Percentiles rank a stretch among this genome's conserved stretches.
phyloP scores from a whole-genome alignment of 1,139 yeast species.

The Zygoascus sp. region DNA sequence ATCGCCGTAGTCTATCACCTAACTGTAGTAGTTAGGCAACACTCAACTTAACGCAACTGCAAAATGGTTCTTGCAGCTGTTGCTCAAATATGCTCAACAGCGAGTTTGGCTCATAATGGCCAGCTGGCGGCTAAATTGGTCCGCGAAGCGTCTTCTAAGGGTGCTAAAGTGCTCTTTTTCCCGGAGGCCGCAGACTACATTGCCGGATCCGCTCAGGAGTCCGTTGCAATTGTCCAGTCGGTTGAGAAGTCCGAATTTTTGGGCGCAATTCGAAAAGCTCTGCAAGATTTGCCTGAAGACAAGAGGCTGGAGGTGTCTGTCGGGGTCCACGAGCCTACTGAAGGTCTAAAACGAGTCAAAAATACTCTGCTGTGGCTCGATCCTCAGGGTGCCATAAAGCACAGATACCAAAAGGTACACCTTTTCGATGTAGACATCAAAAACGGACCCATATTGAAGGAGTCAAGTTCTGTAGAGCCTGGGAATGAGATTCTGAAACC shows the following conservation, averaged over 20 bases:
- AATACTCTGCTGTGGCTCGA: slow-evolving; percentile 72
- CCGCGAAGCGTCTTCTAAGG: slow-evolving; percentile 52
- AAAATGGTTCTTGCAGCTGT: slow-evolving; percentile 65
- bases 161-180: slow-evolving; percentile 66
- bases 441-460: slow-evolving; percentile 53
- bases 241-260: slow-evolving; percentile 49
- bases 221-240: slow-evolving; percentile 52
- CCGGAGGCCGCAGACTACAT: slow-evolving; percentile 95
- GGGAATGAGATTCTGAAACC: slow-evolving; percentile 58
- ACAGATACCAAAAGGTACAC: slow-evolving; percentile 79
- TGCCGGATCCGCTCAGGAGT: slow-evolving; percentile 63
- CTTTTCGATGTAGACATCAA: slow-evolving; percentile 79
- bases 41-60: too few relatives aligned
- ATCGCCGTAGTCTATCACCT: too few relatives aligned
- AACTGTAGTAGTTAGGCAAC: too few relatives aligned
- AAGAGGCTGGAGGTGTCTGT: slow-evolving; percentile 46
- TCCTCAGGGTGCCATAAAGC: slow-evolving; percentile 55
- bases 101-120: slow-evolving; percentile 58
- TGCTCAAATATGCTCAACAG: slow-evolving; percentile 80
- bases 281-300: slow-evolving; percentile 38
- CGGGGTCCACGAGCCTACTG: slow-evolving; percentile 79
- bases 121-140: slow-evolving; percentile 54
- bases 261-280: slow-evolving; percentile 45
- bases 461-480: slow-evolving; percentile 76
- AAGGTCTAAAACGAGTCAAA: slow-evolving; percentile 44